Percentiles rank a stretch among this genome's conserved stretches.
These are phyloP conservation scores for Anethum foeniculum DNA, from an alignment of 140 eudicot species.

Conservation along the genomic window DNA sequence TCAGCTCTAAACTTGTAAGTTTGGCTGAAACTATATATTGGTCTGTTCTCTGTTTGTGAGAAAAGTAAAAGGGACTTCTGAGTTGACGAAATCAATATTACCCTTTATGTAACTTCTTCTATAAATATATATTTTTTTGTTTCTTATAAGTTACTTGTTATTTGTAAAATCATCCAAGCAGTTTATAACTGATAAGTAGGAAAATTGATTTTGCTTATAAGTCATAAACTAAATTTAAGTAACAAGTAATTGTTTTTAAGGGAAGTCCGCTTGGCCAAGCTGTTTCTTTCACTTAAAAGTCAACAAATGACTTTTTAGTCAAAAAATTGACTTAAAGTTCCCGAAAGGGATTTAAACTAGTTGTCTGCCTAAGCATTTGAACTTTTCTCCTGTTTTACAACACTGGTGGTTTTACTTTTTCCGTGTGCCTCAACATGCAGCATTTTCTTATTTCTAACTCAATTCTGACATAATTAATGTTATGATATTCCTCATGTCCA, in stretches of 20 bases:
- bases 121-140: too few species aligned
- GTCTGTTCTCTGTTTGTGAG: not conserved
- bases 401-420: not conserved
- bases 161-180: not conserved
- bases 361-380: not conserved
- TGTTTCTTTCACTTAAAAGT: not conserved
- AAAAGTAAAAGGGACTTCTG: not conserved
- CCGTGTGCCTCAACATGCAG: not conserved
- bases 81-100: not conserved
- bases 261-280: not conserved
- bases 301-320: too few species aligned
- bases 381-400: not conserved
- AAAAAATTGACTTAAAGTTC: not conserved
- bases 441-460: not conserved
- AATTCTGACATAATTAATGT: not conserved
- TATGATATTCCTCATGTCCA: not conserved
- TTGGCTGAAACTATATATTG: not conserved
- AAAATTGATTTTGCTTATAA: too few species aligned
- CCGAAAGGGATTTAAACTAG: not conserved
- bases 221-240: not conserved
- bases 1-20: conserved; percentile 64
- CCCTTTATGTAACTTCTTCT: not conserved
- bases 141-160: too few species aligned
- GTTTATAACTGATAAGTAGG: not conserved
- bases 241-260: not conserved